Evolutionary conservation across 306 rosid species (phyloP).

Genomic region (Begonia peltatifolia): DNA sequence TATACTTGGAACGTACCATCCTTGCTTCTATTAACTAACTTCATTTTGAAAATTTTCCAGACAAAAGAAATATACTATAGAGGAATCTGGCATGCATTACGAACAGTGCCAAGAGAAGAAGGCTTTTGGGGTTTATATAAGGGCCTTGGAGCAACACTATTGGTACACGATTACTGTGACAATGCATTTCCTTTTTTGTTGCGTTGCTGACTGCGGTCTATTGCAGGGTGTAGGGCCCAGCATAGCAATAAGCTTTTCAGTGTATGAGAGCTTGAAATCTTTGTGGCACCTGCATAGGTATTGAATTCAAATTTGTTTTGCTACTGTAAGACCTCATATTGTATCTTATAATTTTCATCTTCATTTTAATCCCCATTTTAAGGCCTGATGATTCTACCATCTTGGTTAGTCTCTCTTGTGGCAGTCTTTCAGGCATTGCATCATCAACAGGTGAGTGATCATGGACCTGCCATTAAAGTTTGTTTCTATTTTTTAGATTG

Average conservation of each 20-base stretch:
- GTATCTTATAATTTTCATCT: background rate
- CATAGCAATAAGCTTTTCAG: slow-evolving; percentile 90
- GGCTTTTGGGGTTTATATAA: slow-evolving; percentile 79
- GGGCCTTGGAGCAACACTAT: slow-evolving; percentile 93
- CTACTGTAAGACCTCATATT: background rate
- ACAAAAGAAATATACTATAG: slow-evolving; percentile 58
- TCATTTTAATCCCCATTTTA: background rate
- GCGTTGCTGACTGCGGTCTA: slow-evolving; percentile 3
- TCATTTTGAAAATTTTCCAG: slow-evolving; percentile 33
- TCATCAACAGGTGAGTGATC: slow-evolving; percentile 92
- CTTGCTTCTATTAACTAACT: slow-evolving; percentile 11
- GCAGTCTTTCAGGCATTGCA: slow-evolving; percentile 95
- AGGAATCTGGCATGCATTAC: slow-evolving; percentile 75
- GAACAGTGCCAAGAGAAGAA: slow-evolving; percentile 68
- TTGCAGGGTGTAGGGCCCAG: slow-evolving; percentile 92
- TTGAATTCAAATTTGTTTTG: slow-evolving; percentile 4
- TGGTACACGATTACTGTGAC: slow-evolving; percentile 34
- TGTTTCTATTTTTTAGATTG: background rate
- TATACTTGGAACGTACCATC: slow-evolving; percentile 3
- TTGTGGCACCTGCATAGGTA: slow-evolving; percentile 74
- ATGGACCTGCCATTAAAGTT: slow-evolving; percentile 1
- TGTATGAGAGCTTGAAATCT: slow-evolving; percentile 71
- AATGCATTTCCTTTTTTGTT: background rate
- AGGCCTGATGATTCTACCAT: slow-evolving; percentile 65
- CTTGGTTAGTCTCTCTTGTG: slow-evolving; percentile 72